A percentile compares a stretch with the other conserved stretches of the same genome.
Conservation (phyloP, 202 grass and related monocot species). For the Bolboschoenoplectus hybrid region DNA sequence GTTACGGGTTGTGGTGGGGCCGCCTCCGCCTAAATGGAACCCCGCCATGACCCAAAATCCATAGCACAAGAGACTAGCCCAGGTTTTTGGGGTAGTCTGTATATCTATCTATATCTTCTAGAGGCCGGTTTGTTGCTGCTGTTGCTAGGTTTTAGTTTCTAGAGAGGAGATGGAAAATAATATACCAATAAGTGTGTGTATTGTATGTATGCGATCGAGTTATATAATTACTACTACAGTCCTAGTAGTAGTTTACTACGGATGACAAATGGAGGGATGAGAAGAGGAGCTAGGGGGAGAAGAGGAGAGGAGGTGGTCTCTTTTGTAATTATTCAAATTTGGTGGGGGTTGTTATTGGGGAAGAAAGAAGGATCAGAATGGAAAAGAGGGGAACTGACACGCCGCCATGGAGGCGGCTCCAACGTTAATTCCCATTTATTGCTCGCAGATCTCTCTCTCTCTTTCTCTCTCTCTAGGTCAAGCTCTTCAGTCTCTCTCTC, state of each 20-base stretch:
- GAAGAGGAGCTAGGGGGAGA: background rate
- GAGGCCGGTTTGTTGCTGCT: background rate
- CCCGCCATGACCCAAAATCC: slow-evolving; percentile 83
- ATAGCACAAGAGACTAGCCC: slow-evolving; percentile 50
- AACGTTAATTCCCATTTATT: slow-evolving; percentile 88
- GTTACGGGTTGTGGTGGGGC: slow-evolving; percentile 41
- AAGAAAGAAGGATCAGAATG: slow-evolving; percentile 14
- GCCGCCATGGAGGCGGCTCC: slow-evolving; percentile 80
- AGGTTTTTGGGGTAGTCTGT: slow-evolving; percentile 11
- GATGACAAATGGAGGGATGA: slow-evolving; percentile 5
- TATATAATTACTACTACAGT: background rate
- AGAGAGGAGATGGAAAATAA: background rate
- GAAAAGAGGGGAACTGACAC: slow-evolving; percentile 53
- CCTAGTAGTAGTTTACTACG: background rate
- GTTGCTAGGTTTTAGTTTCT: slow-evolving; percentile 29
- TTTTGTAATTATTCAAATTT: slow-evolving; percentile 35
- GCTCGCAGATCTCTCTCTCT: slow-evolving; percentile 48
- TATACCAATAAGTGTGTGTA: background rate
- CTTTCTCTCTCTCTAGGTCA: slow-evolving; percentile 33
- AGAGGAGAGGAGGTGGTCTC: background rate
- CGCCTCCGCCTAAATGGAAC: slow-evolving; percentile 75
- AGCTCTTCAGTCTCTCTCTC: slow-evolving; percentile 22
- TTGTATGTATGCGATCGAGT: slow-evolving; percentile 1
- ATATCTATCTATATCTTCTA: background rate
- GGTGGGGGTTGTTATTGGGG: slow-evolving; percentile 7